Percentiles rank a stretch among this genome's conserved stretches.
phyloP scores from a whole-genome alignment of 768 basidiomycete species.

The Roridomyces roridus region DNA sequence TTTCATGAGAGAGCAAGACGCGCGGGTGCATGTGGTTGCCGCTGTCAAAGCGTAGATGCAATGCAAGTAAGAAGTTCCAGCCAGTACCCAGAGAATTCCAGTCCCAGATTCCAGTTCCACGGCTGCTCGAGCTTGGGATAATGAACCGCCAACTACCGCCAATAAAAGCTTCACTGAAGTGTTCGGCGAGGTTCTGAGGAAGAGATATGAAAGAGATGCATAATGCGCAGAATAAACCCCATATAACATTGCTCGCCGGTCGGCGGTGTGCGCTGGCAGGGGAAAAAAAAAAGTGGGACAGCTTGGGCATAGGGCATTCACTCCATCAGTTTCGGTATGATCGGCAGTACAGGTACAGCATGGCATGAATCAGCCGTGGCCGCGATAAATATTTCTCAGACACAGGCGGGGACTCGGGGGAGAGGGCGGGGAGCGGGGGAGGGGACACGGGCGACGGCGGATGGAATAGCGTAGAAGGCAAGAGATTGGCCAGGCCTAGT shows the following conservation, averaged over 20 bases:
- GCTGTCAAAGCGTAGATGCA: no score
- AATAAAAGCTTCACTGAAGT: neutral
- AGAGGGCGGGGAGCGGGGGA: neutral
- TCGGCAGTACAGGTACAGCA: constrained; percentile 12
- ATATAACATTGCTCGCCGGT: neutral
- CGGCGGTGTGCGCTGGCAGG: constrained; percentile 18
- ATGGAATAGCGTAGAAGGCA: no score
- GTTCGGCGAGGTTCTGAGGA: constrained; percentile 6
- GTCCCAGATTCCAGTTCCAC: neutral
- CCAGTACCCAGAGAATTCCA: no score
- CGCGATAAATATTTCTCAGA: neutral
- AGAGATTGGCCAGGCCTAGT: neutral
- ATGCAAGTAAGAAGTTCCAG: neutral
- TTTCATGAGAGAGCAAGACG: no score
- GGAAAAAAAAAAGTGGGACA: neutral
- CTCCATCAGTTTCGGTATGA: constrained; percentile 21
- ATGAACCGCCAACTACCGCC: neutral
- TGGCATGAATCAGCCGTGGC: constrained; percentile 13
- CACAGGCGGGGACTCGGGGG: no score
- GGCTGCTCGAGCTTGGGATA: neutral
- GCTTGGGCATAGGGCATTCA: constrained; percentile 13
- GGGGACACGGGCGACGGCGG: no score
- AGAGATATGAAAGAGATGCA: neutral
- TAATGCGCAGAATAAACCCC: neutral
- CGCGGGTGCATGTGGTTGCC: no score